phyloP scores from a whole-genome alignment of 1,284 basidiomycete species.

The Apiotrichum domesticum region DNA sequence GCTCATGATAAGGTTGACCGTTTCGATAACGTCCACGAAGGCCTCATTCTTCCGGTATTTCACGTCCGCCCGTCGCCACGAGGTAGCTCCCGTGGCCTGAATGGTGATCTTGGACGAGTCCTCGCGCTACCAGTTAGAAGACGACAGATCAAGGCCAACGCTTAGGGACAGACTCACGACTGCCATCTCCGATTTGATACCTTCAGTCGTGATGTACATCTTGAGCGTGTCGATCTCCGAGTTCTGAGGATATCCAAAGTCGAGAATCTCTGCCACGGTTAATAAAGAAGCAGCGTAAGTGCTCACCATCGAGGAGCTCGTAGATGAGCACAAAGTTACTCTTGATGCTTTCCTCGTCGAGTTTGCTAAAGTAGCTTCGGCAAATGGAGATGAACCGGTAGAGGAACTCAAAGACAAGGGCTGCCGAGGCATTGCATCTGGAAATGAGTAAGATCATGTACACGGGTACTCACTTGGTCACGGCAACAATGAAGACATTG shows the following conservation, averaged over 20 bases:
- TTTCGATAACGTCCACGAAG: slow-evolving; percentile 96
- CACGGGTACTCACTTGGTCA: slow-evolving; percentile 69
- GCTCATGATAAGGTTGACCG: slow-evolving; percentile 92
- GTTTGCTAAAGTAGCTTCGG: slow-evolving; percentile 92
- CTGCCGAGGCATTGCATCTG: slow-evolving; percentile 93
- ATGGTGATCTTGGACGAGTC: slow-evolving; percentile 94
- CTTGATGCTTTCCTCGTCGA: slow-evolving; percentile 96
- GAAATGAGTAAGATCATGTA: background rate
- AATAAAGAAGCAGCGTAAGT: background rate
- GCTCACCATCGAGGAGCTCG: slow-evolving; percentile 83
- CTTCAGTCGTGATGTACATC: slow-evolving; percentile 96
- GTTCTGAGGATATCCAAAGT: slow-evolving; percentile 99
- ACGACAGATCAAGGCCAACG: background rate
- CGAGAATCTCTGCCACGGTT: slow-evolving; percentile 71
- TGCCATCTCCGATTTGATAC: slow-evolving; percentile 73
- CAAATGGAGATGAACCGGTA: slow-evolving; percentile 93
- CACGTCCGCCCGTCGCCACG: slow-evolving; percentile 87
- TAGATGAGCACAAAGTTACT: slow-evolving; percentile 98
- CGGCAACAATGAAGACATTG: slow-evolving; percentile 89
- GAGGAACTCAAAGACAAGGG: slow-evolving; percentile 94
- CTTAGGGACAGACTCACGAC: slow-evolving; percentile 54
- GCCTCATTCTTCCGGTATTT: slow-evolving; percentile 99
- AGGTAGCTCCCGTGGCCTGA: slow-evolving; percentile 90
- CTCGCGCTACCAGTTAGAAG: slow-evolving; percentile 57
- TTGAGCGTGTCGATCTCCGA: slow-evolving; percentile 97